Base-by-base conservation (phyloP, 2,329 filamentous ascomycete genomes). In the Talaromyces sp. region DNA sequence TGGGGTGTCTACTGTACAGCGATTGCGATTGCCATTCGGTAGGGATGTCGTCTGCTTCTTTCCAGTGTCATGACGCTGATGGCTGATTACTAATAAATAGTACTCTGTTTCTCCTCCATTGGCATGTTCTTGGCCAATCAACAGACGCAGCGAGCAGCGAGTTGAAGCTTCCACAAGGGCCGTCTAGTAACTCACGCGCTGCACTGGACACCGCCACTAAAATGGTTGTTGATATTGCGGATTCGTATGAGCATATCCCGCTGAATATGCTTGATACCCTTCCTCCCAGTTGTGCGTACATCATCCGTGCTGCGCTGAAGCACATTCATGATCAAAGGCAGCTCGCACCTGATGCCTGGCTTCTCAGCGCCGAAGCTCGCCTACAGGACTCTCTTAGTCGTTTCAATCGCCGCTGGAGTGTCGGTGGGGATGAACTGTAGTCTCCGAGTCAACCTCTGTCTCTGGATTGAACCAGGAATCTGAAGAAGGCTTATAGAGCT, bases 151-250 rank as follows among this genome's bases (percentile, higher is more conserved):
- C 40, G 46, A 15, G 6, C 5, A 8, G 22, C 28, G 46, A 56
- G 36, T 46, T 56, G 2, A 46, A 17, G 17, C 46, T 17, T 7
- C 10, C 46, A 13, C 39, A 46, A 5, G 53, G 46, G 46, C 46
- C 39, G 53, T 19, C 46, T 15, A 46, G 46, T 28, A 35, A 28
- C 13, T 56, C 53, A 11, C 25, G 46, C 9, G 53, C 40, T 15
- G 53, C 53, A 22, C 25, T 56, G 5, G 41, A 56, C 21, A 56
- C 53, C 36, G 28, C 53, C 13, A 56, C 53, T 39, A 56, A 25
- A 5, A 56, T 56, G 40, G 17, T 56, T 22, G 22, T 36, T 31
- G 53, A 56, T 39, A 28, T 56, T 10, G 53, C 28, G n/a, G 15
- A 37, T 7, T 56, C 25, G 17, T 39, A 56, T 43, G 36, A 21